phyloP scores from a whole-genome alignment of 805 yeast genomes.

The Saccharomycopsis oosterbeekiorum region DNA sequence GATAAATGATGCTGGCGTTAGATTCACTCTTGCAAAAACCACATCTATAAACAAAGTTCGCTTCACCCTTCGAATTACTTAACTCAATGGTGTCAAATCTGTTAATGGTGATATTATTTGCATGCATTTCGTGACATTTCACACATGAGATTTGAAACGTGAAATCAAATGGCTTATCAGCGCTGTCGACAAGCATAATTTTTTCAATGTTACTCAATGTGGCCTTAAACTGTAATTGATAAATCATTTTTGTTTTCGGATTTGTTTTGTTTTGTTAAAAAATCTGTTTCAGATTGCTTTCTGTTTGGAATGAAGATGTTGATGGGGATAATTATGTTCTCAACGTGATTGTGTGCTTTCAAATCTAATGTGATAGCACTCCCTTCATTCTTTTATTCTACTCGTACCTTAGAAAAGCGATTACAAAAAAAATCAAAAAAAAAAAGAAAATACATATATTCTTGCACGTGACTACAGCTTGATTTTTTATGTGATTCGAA shows the following conservation, averaged over 20 bases:
- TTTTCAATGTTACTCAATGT: slow-evolving; percentile 42
- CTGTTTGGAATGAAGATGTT: too few relatives aligned
- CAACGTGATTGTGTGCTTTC: too few relatives aligned
- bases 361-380: too few relatives aligned
- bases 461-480: too few relatives aligned
- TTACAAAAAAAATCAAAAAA: too few relatives aligned
- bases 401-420: too few relatives aligned
- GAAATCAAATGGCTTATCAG: slow-evolving; percentile 58
- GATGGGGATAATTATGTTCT: too few relatives aligned
- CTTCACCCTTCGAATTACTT: slow-evolving; percentile 48
- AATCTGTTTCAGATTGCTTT: background rate
- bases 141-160: slow-evolving; percentile 68
- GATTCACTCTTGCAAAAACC: slow-evolving; percentile 40
- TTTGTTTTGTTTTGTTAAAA: background rate
- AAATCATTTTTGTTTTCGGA: background rate
- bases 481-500: too few relatives aligned
- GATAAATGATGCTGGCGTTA: slow-evolving; percentile 21
- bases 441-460: too few relatives aligned
- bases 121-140: slow-evolving; percentile 68
- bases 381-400: too few relatives aligned
- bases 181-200: slow-evolving; percentile 51
- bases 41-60: slow-evolving; percentile 74
- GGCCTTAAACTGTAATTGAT: background rate
- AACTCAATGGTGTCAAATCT: slow-evolving; percentile 36
- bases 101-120: slow-evolving; percentile 60